Evolutionary conservation across 2,329 filamentous ascomycete species (phyloP).

Genomic region (Claviceps pazoutovae): DNA sequence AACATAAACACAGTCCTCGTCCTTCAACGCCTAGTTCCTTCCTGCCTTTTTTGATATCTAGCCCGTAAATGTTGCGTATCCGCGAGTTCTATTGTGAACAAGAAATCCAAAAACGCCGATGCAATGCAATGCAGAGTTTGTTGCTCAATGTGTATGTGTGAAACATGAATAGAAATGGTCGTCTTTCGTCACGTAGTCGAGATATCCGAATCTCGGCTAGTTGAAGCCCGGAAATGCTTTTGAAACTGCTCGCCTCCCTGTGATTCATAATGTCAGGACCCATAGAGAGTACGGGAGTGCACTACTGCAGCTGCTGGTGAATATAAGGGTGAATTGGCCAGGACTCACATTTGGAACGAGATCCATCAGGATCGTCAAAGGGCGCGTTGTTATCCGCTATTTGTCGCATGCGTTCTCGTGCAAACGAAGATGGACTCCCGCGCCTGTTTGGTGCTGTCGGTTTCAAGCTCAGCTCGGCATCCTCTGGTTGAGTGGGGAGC

Average conservation of each 20-base stretch:
- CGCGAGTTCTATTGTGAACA: background rate
- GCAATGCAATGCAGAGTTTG: background rate
- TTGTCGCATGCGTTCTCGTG: slow-evolving; percentile 28
- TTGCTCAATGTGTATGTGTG: background rate
- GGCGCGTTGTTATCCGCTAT: slow-evolving; percentile 29
- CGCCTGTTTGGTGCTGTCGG: slow-evolving; percentile 18
- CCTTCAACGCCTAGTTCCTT: background rate
- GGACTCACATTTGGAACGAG: slow-evolving; percentile 25
- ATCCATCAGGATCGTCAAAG: slow-evolving; percentile 28
- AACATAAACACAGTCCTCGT: background rate
- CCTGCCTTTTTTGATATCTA: slow-evolving; percentile 2
- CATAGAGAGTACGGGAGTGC: background rate
- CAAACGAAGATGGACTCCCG: slow-evolving; percentile 29
- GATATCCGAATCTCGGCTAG: background rate
- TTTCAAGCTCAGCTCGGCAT: slow-evolving; percentile 16
- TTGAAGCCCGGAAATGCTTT: slow-evolving; percentile 7
- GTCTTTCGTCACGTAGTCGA: slow-evolving; percentile 1
- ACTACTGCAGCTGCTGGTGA: background rate
- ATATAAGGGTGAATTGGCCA: background rate
- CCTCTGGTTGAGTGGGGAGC: slow-evolving; percentile 25
- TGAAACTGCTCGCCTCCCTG: slow-evolving; percentile 6
- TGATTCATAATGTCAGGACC: background rate
- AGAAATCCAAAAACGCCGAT: slow-evolving; percentile 2
- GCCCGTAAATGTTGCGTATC: background rate
- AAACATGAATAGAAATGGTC: background rate